Evolutionary conservation across 1,284 basidiomycete genomes (phyloP), one percentile per base, ranked within the genome.

Genomic region (Rhodotorula mucilaginosa): DNA sequence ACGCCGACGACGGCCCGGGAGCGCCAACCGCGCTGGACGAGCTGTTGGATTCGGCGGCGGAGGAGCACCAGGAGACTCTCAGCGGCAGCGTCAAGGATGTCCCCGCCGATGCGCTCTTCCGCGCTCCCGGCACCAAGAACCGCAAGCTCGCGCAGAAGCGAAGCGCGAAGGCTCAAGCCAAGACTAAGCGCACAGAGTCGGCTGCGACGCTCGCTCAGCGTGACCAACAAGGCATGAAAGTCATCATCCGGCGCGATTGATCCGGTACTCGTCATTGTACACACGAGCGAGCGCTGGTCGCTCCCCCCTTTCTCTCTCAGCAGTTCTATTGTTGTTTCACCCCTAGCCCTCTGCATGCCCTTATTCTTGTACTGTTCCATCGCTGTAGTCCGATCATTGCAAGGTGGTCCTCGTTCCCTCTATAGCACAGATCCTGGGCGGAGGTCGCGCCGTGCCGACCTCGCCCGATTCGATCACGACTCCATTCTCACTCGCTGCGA

Each of bases 71-170:
- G 54, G n/a, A 56, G 29, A 29, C 26, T 6, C 13, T 16, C 29
- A 39, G 59, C 6, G 18, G 39, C 39, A 44, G 39, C 39, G 59
- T 10, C n/a, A 47, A 39, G 39, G n/a, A 21, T 5, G 19, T n/a
- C 44, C 34, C 59, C 21, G 59, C 39, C 44, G 34, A 61, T 19
- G n/a, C 34, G 47, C 44, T 61, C 59, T 29, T 44, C 39, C 59
- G 44, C 10, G 59, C 59, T 10, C 47, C 34, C 1, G 23, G 59
- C 12, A 47, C 59, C 26, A 74, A 73, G 4, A 78, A 82, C 2
- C 65, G 74, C 81, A 83, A 52, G 51, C 69, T 52, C 75, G 75
- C 66, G 83, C 79, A 67, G 76, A 23, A 58, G 82, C n/a, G 26
- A 2, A 31, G 58, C 7, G 26, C 44, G 21, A 8, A 54, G 16